Percentiles rank a stretch among this genome's conserved stretches.
These are phyloP conservation scores for Pleurotus djamor DNA, from an alignment of 768 basidiomycete species.

Conservation along the genomic window DNA sequence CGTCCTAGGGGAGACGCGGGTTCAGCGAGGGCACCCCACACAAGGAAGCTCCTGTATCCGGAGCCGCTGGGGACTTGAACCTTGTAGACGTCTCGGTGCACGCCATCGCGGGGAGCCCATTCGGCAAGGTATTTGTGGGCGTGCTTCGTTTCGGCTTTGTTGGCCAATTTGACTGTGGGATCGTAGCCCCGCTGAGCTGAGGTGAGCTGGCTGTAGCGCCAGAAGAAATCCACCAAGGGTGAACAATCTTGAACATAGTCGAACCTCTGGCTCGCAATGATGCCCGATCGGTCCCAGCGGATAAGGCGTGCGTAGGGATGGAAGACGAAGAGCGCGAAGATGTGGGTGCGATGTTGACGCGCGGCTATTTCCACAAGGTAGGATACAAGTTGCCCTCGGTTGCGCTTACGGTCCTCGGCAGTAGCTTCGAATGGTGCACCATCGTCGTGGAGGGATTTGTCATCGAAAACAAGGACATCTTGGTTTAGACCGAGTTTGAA, in stretches of 20 bases:
- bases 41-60: neutral
- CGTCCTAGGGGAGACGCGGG: slow-evolving; percentile 7
- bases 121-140: neutral
- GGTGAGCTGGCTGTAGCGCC: slow-evolving; percentile 10
- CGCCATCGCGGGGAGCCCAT: neutral
- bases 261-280: slow-evolving; percentile 23
- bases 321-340: slow-evolving; percentile 23
- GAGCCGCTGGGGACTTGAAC: neutral
- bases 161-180: neutral
- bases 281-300: slow-evolving; percentile 28
- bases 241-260: slow-evolving; percentile 11
- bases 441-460: too few relatives aligned
- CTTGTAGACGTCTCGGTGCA: neutral
- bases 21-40: slow-evolving; percentile 4
- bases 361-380: slow-evolving; percentile 15
- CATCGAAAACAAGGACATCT: too few relatives aligned
- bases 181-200: neutral
- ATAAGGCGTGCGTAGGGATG: slow-evolving; percentile 23
- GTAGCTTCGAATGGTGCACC: neutral
- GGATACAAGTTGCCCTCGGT: slow-evolving; percentile 19
- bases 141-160: neutral
- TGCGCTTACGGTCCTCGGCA: neutral
- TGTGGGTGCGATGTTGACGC: slow-evolving; percentile 22
- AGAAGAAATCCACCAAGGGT: slow-evolving; percentile 20
- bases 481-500: too few relatives aligned